Evolutionary conservation across 495 filamentous ascomycete genomes (phyloP).

Genomic region (Penicillium waksmanii): DNA sequence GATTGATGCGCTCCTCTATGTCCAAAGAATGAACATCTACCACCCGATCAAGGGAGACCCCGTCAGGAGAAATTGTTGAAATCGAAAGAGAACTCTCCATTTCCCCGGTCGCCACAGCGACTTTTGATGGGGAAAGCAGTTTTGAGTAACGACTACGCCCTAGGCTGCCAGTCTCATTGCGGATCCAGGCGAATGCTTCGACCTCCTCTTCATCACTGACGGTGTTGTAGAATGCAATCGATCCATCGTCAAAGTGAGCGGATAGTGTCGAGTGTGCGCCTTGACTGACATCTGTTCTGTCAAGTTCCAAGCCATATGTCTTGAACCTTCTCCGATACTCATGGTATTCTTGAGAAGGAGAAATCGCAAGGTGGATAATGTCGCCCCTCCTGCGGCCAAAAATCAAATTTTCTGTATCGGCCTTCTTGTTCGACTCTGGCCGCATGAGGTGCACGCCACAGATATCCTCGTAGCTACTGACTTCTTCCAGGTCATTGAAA

Average conservation of each 20-base stretch:
- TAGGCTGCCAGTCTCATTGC: conserved; percentile 23
- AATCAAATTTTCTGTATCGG: conserved; percentile 41
- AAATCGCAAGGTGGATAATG: conserved; percentile 41
- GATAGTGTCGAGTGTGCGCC: conserved; percentile 45
- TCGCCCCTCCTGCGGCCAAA: conserved; percentile 46
- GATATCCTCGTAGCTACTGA: conserved; percentile 67
- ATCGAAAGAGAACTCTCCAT: conserved; percentile 50
- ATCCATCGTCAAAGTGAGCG: conserved; percentile 48
- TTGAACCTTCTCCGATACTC: conserved; percentile 38
- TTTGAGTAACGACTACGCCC: conserved; percentile 52
- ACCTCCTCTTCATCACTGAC: conserved; percentile 32
- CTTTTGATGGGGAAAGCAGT: conserved; percentile 50
- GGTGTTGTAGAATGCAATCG: conserved; percentile 52
- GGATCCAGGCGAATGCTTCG: conserved; percentile 43
- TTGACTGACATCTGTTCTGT: conserved; percentile 37
- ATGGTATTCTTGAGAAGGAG: conserved; percentile 27
- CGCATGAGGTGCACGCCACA: conserved; percentile 58
- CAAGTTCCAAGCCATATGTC: conserved; percentile 34
- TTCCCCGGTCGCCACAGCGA: conserved; percentile 56
- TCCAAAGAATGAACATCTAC: conserved; percentile 36
- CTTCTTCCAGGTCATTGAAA: conserved; percentile 54
- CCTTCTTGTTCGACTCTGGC: conserved; percentile 38
- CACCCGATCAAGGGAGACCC: conserved; percentile 39
- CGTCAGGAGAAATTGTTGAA: conserved; percentile 48
- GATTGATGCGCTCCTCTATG: conserved; percentile 25